These are phyloP conservation scores for Phytophthora fragariaefolia DNA, from an alignment of 352 stramenopile genomes.

Conservation along the genomic window DNA sequence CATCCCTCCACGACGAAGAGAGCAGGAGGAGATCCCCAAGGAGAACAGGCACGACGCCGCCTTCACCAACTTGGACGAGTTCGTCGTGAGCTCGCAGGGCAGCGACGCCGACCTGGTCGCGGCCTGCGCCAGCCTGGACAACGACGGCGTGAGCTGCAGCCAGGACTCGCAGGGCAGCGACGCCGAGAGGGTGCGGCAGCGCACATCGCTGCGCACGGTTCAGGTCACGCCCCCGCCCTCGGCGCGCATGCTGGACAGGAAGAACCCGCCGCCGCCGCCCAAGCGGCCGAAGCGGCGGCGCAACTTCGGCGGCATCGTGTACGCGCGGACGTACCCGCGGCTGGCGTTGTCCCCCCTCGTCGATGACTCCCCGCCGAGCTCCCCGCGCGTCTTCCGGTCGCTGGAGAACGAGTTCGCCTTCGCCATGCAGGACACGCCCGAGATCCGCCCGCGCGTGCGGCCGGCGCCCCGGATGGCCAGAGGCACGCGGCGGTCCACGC, in stretches of 20 bases:
- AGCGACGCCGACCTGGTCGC: slow-evolving; percentile 36
- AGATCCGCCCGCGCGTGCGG: slow-evolving; percentile 49
- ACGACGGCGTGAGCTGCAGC: slow-evolving; percentile 27
- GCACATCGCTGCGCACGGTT: slow-evolving; percentile 37
- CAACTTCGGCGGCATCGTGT: slow-evolving; percentile 36
- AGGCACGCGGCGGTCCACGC: slow-evolving; percentile 43
- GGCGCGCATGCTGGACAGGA: slow-evolving; percentile 66
- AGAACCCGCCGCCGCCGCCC: slow-evolving; percentile 69
- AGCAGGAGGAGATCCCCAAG: slow-evolving; percentile 23
- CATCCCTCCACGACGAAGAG: slow-evolving; percentile 21
- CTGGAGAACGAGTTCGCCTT: slow-evolving; percentile 70
- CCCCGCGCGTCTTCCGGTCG: slow-evolving; percentile 62
- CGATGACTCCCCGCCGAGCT: slow-evolving; percentile 44
- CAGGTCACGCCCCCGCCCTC: slow-evolving; percentile 75
- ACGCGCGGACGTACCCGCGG: slow-evolving; percentile 39
- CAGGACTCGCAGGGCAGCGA: slow-evolving; percentile 37
- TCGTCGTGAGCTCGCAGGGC: slow-evolving; percentile 28
- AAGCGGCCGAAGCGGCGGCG: slow-evolving; percentile 38
- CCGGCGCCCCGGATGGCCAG: slow-evolving; percentile 59
- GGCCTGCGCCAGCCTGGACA: slow-evolving; percentile 33
- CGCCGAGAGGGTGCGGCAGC: slow-evolving; percentile 21
- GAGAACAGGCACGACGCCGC: slow-evolving; percentile 39
- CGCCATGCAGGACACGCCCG: slow-evolving; percentile 63
- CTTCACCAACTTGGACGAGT: slow-evolving; percentile 33
- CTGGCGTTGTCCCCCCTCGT: slow-evolving; percentile 45